Base-by-base conservation (phyloP, 2,329 filamentous ascomycete genomes). In the Ceratocystis alfenasii region DNA sequence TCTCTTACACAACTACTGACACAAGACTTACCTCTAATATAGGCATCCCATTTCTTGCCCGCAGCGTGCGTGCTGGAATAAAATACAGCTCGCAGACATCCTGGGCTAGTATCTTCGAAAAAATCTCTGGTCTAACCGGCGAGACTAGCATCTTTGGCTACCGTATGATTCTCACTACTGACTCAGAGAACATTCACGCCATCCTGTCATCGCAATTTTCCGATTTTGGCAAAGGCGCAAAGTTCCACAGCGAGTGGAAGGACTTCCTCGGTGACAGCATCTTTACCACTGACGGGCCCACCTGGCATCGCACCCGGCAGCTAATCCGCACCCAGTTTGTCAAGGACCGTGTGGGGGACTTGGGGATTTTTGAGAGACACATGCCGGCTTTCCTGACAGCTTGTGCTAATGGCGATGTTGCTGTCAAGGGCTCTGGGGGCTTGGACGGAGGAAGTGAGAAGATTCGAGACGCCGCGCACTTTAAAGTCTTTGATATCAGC, bases 151-250 rank as follows among this genome's bases (percentile, higher is more conserved):
- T 84, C 5, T 71, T 83, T 1, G 80, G 81, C 61, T 73, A 76
- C 61, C 83, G 88, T n/a, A 74, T 87, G 25, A 74, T 95, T 67
- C 81, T 94, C 72, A 96, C 92, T 0, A 83, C 83, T 4, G 90
- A 96, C 70, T 88, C 88, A 0, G 90, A 95, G 72, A 96, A 96
- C 73, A 88, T 95, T 77, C 95, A 96, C 74, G 89, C 92, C 5
- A 81, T 96, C 25, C 79, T 96, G n/a, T 89, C 91, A 0, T 88
- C 87, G 1, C 90, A 96, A 72, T 96, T 96, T 72, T 66, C 70
- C 50, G 89, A 95, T 72, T 96, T 86, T 72, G 92, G 91, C 71
- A 91, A 96, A 73, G 90, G 91, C 5, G 76, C 84, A 68, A 75
- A 79, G 25, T 95, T 95, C 76, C 87, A 92, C 71, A 70, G 75